These are phyloP conservation scores for Naganishia antarctica DNA, from an alignment of 768 basidiomycete genomes.

Conservation along the genomic window DNA sequence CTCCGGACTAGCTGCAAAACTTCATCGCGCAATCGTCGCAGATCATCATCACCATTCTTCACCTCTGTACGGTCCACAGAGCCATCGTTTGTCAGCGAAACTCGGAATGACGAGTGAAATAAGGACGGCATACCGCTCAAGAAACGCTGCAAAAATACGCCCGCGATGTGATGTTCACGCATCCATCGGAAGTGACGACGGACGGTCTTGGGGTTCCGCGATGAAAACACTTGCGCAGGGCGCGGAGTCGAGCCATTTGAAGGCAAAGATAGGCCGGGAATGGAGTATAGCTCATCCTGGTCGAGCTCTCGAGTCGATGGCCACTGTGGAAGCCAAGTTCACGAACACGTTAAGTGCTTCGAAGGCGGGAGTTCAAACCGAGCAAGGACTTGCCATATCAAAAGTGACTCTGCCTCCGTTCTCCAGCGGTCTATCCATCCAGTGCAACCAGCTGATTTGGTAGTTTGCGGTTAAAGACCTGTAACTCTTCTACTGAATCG, in stretches of 20 bases:
- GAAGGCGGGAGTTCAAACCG: no score
- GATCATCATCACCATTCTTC: conserved; percentile 49
- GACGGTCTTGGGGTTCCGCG: conserved; percentile 69
- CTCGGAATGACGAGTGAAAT: no score
- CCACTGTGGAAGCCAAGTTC: conserved; percentile 16
- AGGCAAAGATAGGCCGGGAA: conserved; percentile 61
- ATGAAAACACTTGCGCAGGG: conserved; percentile 70
- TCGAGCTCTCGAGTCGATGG: conserved; percentile 22
- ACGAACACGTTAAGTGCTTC: no score
- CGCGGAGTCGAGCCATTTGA: conserved; percentile 52
- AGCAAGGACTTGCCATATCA: conserved; percentile 52
- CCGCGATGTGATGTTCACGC: conserved; percentile 73
- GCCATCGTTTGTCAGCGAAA: neutral
- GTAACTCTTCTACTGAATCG: neutral
- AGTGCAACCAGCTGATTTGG: conserved; percentile 71
- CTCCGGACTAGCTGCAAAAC: conserved; percentile 66
- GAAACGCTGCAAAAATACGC: conserved; percentile 76
- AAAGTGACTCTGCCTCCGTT: conserved; percentile 66
- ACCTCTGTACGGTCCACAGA: conserved; percentile 28
- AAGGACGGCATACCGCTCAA: conserved; percentile 52
- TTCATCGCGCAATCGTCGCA: conserved; percentile 65
- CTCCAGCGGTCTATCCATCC: conserved; percentile 66
- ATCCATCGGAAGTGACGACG: conserved; percentile 73
- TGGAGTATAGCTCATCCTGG: conserved; percentile 62
- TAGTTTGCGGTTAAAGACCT: no score